Evolutionary conservation across 1,284 basidiomycete genomes (phyloP).

Genomic region (Mycena sp.): DNA sequence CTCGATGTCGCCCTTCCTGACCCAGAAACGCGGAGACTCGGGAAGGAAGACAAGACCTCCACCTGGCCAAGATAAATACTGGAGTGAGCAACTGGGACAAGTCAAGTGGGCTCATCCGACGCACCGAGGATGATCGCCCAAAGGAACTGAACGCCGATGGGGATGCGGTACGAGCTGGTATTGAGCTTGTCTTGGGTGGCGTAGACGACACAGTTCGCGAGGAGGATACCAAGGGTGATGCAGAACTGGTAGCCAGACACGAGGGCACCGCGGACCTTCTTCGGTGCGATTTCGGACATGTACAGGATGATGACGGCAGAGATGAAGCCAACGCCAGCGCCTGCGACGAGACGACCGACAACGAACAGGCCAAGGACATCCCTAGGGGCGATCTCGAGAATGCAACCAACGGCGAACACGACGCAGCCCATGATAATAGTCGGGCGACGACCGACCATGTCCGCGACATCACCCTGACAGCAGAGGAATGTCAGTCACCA

Average conservation of each 20-base stretch:
- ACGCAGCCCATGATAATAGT: conserved; percentile 63
- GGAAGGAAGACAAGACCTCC: conserved; percentile 49
- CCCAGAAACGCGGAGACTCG: conserved; percentile 82
- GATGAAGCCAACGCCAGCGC: conserved; percentile 82
- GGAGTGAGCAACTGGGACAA: background rate
- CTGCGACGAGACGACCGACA: conserved; percentile 66
- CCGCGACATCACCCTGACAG: conserved; percentile 40
- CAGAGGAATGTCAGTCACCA: background rate
- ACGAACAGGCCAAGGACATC: conserved; percentile 7
- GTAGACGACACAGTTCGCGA: conserved; percentile 26
- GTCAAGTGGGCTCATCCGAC: background rate
- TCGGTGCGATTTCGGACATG: conserved; percentile 57
- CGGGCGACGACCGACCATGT: conserved; percentile 52
- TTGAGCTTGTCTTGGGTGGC: conserved; percentile 16
- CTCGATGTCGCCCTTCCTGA: conserved; percentile 74
- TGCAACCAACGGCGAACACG: conserved; percentile 73
- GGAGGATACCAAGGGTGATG: conserved; percentile 30
- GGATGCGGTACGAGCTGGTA: conserved; percentile 31
- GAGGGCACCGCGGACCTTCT: conserved; percentile 20
- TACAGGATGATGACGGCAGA: conserved; percentile 73
- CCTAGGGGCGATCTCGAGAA: conserved; percentile 64
- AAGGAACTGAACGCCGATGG: conserved; percentile 42
- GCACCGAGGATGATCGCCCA: conserved; percentile 58
- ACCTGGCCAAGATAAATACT: background rate
- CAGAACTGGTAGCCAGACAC: conserved; percentile 28